Evolutionary conservation across 768 basidiomycete species (phyloP), one percentile per base, ranked within the genome.

Genomic region (Mycena kentingensis): DNA sequence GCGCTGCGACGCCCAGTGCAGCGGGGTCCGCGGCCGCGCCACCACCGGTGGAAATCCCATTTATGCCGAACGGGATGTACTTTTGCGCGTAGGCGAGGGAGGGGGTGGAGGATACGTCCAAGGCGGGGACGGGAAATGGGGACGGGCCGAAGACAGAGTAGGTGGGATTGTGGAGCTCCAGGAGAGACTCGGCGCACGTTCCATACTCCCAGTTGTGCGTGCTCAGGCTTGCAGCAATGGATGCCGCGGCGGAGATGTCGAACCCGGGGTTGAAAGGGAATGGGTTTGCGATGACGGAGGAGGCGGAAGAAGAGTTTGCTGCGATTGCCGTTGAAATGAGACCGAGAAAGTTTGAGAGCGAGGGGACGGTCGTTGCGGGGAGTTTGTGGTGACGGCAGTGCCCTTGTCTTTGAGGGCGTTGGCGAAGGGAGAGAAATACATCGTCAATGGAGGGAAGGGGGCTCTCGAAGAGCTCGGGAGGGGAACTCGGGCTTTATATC

Each of bases 1-100:
- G 58, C 6, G 79, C 75, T 5, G 73, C 70, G 4, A 74, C 69
- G 12, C 79, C 80, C 5, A 81, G 54, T 52, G 74, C 75, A 2
- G 82, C 78, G 2, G 83, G 83, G 56, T 85, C 83, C 0, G 77
- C 82, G 0, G 76, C 80, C 3, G 78, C 75, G 5, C 76, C 77
- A 39, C 74, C 70, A 2, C 73, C 75, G 27, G 71, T 63, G 1
- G 71, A 61, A 13, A 82, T 65, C 3, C 73, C 62, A 36, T 64
- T 60, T 5, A 55, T 54, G 3, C 65, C 65, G 3, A 66, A 48
- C 15, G 64, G 46, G 34, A 65, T 63, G 19, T 60, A 55, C 6
- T 49, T 19, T 12, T 39, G 34, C 2, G 61, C 65, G 42, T 65
- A 63, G 8, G 42, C 36, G 26, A 66, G 49, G 2, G 62, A 25